These are phyloP conservation scores for Cladophialophora yegresii DNA, from an alignment of 2,329 filamentous ascomycete species.

Conservation along the genomic window DNA sequence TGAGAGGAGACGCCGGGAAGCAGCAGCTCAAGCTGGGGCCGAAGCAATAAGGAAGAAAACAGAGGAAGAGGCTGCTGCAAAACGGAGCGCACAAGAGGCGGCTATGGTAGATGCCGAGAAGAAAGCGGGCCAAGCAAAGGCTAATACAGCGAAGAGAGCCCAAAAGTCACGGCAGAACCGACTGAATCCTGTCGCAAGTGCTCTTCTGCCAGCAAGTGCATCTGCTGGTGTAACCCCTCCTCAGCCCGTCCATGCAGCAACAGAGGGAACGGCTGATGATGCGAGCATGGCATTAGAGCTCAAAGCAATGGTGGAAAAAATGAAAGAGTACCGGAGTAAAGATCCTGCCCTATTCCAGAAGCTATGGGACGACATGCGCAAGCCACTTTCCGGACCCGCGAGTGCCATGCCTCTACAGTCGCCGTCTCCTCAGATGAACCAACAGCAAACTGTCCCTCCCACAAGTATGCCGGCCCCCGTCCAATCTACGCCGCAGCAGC, in stretches of 20 bases:
- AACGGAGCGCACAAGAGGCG: conserved; percentile 15
- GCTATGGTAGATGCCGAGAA: background rate
- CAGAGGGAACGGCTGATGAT: conserved; percentile 13
- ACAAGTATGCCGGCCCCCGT: background rate
- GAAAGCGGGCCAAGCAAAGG: conserved; percentile 21
- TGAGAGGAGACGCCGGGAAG: conserved; percentile 45
- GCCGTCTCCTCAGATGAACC: conserved; percentile 28
- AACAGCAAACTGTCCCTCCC: conserved; percentile 19
- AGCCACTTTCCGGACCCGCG: conserved; percentile 36
- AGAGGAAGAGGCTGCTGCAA: conserved; percentile 21
- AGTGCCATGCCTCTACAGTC: conserved; percentile 13
- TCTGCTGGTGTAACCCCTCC: background rate
- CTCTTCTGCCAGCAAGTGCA: background rate
- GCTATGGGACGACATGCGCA: conserved; percentile 59
- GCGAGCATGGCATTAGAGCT: conserved; percentile 55
- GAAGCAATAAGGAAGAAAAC: conserved; percentile 32
- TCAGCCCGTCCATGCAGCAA: conserved; percentile 6
- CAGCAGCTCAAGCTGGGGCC: conserved; percentile 42
- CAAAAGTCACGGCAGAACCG: background rate
- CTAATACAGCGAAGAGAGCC: conserved; percentile 5
- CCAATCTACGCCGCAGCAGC: background rate
- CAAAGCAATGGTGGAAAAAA: conserved; percentile 58
- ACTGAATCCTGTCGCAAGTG: background rate
- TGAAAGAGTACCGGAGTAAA: conserved; percentile 58
- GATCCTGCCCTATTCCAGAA: conserved; percentile 58